These are phyloP conservation scores for Alternaria solani DNA, from an alignment of 2,329 filamentous ascomycete genomes.

Conservation along the genomic window DNA sequence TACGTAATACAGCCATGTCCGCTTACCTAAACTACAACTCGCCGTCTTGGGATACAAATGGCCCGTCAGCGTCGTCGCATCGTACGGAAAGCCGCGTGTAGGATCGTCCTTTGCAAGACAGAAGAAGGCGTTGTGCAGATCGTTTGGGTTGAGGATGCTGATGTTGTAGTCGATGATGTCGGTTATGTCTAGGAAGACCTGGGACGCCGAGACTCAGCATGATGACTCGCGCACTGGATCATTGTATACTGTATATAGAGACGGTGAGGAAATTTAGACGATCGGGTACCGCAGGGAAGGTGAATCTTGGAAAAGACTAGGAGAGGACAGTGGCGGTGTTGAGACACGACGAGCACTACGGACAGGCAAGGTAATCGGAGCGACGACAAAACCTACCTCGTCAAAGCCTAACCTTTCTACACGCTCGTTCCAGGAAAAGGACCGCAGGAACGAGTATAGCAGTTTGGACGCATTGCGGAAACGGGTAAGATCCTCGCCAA, in stretches of 20 bases:
- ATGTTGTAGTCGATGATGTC: conserved; percentile 87
- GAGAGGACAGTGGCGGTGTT: conserved; percentile 7
- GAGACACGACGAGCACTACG: neutral
- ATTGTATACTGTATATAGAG: neutral
- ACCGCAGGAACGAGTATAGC: conserved; percentile 75
- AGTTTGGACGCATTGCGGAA: conserved; percentile 88
- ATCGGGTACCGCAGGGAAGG: neutral
- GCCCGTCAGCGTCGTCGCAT: conserved; percentile 74
- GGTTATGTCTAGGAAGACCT: conserved; percentile 80
- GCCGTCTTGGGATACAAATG: conserved; percentile 61
- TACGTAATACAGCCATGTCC: neutral
- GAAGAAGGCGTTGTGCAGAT: conserved; percentile 78
- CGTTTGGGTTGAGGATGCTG: conserved; percentile 71
- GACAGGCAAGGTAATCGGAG: conserved; percentile 8
- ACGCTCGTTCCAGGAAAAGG: conserved; percentile 78
- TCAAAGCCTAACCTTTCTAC: conserved; percentile 89
- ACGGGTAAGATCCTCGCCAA: conserved; percentile 76
- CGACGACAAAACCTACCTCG: conserved; percentile 66
- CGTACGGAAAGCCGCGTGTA: conserved; percentile 79
- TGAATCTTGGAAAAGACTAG: neutral
- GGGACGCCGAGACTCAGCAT: conserved; percentile 10
- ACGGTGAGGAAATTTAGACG: neutral
- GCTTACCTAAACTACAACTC: conserved; percentile 33
- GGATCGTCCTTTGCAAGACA: conserved; percentile 76
- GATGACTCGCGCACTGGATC: neutral